These are phyloP conservation scores for Oryza coarctata DNA, from an alignment of 176 grass and related monocot species.

Conservation along the genomic window DNA sequence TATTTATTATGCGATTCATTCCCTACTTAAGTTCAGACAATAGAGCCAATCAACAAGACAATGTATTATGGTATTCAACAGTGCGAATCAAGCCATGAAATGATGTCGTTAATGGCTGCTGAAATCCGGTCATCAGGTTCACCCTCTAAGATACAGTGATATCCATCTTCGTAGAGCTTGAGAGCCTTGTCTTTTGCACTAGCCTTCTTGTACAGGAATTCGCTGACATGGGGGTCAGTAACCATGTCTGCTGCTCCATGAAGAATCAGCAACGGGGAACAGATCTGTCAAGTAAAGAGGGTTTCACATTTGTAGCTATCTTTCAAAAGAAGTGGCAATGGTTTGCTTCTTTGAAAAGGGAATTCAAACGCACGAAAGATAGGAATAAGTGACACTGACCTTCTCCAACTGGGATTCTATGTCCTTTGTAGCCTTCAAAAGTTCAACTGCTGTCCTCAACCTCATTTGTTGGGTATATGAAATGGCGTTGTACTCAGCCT, in stretches of 20 bases:
- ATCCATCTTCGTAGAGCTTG: conserved; percentile 79
- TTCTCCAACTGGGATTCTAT: conserved; percentile 86
- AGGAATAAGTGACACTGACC: conserved; percentile 28
- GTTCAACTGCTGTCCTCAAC: conserved; percentile 85
- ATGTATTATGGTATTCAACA: conserved; percentile 25
- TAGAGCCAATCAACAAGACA: background rate
- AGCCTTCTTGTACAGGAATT: conserved; percentile 74
- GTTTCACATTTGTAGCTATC: background rate
- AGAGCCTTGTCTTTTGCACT: conserved; percentile 75
- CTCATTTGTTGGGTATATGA: conserved; percentile 91
- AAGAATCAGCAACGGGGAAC: conserved; percentile 83
- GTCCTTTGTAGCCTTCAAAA: conserved; percentile 83
- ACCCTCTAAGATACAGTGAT: conserved; percentile 84
- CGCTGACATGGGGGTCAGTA: conserved; percentile 81
- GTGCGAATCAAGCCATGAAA: conserved; percentile 84
- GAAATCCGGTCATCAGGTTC: conserved; percentile 77
- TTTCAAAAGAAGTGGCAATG: background rate
- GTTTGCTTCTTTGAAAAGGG: conserved; percentile 2
- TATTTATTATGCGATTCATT: conserved; percentile 7
- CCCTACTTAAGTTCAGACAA: background rate
- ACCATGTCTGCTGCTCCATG: conserved; percentile 94
- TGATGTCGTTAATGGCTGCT: conserved; percentile 72
- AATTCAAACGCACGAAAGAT: conserved; percentile 13
- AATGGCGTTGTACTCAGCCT: conserved; percentile 91
- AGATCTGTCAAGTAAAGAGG: conserved; percentile 46